Evolutionary conservation across 2,329 filamentous ascomycete genomes (phyloP), one percentile per base, ranked within the genome.

Genomic region (Sarocladium brachiariae): DNA sequence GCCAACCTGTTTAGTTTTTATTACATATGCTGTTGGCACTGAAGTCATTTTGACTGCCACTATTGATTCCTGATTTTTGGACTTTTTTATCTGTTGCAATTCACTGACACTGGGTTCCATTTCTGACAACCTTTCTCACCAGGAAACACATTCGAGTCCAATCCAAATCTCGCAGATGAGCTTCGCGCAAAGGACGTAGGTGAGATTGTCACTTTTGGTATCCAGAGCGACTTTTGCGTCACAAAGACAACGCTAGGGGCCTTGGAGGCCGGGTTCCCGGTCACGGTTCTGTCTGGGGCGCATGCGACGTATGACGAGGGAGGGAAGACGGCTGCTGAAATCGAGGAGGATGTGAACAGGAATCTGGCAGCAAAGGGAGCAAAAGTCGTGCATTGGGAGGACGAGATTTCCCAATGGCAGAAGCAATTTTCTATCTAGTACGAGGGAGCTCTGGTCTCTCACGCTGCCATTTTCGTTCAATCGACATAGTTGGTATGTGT

Each of bases 81-180:
- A 31, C 27, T 37, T 37, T 37, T 9, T n/a, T 9, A n/a, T 18
- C n/a, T n/a, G n/a, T n/a, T 31, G 27, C 34, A 37, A 37, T 6
- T 18, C 34, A n/a, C 34, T 37, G n/a, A n/a, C 34, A 37, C 34
- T 9, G 10, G 10, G 34, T 37, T 37, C 34, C 16, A 16, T n/a
- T n/a, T n/a, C n/a, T n/a, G n/a, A n/a, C n/a, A n/a, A 37, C 34
- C n/a, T 37, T n/a, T n/a, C 34, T 37, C 7, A 37, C 16, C n/a
- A 37, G 34, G 34, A 37, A 37, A 37, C n/a, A 37, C 34, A 16
- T 37, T 37, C 34, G 34, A 37, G 34, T 37, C 34, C n/a, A 37
- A 37, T 18, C 34, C 34, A 6, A 37, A 37, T 16, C 34, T 37
- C n/a, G 34, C 16, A 37, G n/a, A 18, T 37, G 34, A 37, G 34